Conservation (phyloP, 2,329 filamentous ascomycete species). For the Trichoderma gracile region DNA sequence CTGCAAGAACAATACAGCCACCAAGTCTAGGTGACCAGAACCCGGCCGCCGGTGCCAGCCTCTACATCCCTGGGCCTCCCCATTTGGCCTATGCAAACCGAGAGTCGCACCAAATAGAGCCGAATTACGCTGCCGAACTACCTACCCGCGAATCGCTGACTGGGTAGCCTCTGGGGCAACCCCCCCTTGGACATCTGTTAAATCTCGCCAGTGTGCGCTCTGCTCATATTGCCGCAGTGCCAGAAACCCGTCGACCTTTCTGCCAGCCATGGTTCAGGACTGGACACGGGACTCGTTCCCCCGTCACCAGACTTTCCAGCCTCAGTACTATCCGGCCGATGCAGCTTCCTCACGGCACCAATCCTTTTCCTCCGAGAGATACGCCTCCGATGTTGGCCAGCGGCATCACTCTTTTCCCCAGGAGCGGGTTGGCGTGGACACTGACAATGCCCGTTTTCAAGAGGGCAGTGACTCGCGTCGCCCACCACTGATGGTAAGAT, state of each 20-base stretch:
- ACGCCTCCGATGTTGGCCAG: constrained; percentile 32
- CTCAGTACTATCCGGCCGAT: constrained; percentile 30
- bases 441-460: constrained; percentile 40
- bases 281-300: constrained; percentile 44
- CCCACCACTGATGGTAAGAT: constrained; percentile 44
- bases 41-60: background rate
- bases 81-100: constrained; percentile 17
- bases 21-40: background rate
- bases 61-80: background rate
- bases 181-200: background rate
- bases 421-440: constrained; percentile 37
- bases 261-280: constrained; percentile 45
- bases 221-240: background rate
- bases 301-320: constrained; percentile 36
- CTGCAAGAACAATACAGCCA: constrained; percentile 8
- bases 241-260: background rate
- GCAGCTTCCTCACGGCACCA: constrained; percentile 34
- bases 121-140: constrained; percentile 7
- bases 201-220: constrained; percentile 5
- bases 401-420: constrained; percentile 37
- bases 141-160: no score
- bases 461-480: constrained; percentile 42
- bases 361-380: constrained; percentile 37
- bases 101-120: constrained; percentile 16
- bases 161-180: background rate